phyloP scores from a whole-genome alignment of 106 monocot species.

The Dendrobium officinale region DNA sequence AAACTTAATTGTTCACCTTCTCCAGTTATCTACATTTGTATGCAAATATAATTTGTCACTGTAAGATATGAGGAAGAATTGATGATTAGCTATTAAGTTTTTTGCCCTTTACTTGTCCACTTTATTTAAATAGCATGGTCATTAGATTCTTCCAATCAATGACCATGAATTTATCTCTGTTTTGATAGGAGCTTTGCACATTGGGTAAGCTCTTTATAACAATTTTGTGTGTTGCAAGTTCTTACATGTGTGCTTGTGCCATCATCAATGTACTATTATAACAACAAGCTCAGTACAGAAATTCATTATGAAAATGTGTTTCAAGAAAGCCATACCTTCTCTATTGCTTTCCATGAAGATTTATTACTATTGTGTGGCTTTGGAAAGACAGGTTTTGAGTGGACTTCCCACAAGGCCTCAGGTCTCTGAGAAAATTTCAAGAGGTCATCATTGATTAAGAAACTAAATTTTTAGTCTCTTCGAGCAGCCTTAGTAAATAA shows the following conservation, averaged over 20 bases:
- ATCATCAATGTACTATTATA: background rate
- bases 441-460: background rate
- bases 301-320: background rate
- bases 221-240: background rate
- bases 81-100: background rate
- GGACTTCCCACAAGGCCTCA: conserved; percentile 78
- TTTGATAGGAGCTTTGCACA: background rate
- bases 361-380: conserved; percentile 77
- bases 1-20: conserved; percentile 62
- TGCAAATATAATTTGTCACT: background rate
- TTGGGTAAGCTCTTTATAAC: background rate
- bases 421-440: conserved; percentile 43
- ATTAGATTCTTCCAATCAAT: background rate
- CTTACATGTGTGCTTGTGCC: background rate
- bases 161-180: background rate
- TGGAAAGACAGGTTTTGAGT: conserved; percentile 71
- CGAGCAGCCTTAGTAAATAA: background rate
- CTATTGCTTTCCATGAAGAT: conserved; percentile 84
- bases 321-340: conserved; percentile 49
- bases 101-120: background rate
- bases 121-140: background rate
- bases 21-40: conserved; percentile 33
- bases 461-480: background rate
- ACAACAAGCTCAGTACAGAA: background rate
- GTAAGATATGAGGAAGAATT: background rate